Percentiles rank a stretch among this genome's conserved stretches.
Evolutionary conservation across 139 green algal genomes (phyloP).

Genomic region (Coelastrella sp.): DNA sequence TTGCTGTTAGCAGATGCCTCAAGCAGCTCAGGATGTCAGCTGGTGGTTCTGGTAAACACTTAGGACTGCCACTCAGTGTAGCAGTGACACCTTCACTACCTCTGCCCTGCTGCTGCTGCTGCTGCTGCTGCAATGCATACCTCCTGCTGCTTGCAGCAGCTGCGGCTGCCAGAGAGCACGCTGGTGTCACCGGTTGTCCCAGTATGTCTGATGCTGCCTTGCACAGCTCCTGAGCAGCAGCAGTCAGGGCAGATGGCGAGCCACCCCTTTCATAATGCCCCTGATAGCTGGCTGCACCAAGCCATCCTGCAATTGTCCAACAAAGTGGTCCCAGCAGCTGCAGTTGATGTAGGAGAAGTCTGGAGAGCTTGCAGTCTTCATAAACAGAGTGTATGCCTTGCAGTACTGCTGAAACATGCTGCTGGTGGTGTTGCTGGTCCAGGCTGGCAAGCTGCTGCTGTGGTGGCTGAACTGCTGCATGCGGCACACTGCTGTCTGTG

Average conservation of each 20-base stretch:
- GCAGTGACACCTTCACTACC: background rate
- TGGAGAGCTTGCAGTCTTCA: slow-evolving; percentile 79
- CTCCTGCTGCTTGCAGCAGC: background rate
- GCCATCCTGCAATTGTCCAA: slow-evolving; percentile 49
- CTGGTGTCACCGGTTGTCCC: background rate
- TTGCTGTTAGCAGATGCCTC: slow-evolving; percentile 37
- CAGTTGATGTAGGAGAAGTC: slow-evolving; percentile 57
- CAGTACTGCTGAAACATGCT: slow-evolving; percentile 52
- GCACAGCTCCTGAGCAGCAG: slow-evolving; percentile 12
- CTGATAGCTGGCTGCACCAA: slow-evolving; percentile 55
- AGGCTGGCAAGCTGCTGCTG: background rate
- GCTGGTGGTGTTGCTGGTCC: background rate
- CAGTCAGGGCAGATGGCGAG: slow-evolving; percentile 40
- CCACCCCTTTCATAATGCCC: slow-evolving; percentile 77
- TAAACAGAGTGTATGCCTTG: slow-evolving; percentile 78
- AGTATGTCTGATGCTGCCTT: background rate
- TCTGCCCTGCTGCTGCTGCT: background rate
- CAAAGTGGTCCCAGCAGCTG: slow-evolving; percentile 62
- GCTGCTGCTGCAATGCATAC: background rate
- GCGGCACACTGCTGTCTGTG: background rate
- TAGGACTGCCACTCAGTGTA: background rate
- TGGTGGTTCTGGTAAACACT: background rate
- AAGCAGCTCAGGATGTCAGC: slow-evolving; percentile 29
- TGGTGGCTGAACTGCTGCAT: slow-evolving; percentile 11
- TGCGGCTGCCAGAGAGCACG: background rate